Evolutionary conservation across 176 grass and related monocot species (phyloP), one percentile per base, ranked within the genome.

Genomic region (Zea luxurians): DNA sequence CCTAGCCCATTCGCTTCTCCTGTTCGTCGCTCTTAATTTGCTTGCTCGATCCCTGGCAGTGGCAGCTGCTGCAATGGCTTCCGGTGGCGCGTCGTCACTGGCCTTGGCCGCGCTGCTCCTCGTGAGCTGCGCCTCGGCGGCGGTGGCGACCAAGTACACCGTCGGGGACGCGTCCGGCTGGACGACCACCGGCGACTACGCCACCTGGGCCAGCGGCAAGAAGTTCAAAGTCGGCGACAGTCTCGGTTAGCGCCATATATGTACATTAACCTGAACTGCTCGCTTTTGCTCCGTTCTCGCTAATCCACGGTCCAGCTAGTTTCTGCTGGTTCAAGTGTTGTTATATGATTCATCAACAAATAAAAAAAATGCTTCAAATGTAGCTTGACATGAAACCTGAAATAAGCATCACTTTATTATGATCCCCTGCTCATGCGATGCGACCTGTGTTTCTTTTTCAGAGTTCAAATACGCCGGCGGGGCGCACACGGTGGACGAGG

Each of bases 111-210:
- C 57, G 13, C 49, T 97, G 71, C 50, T 92, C n/a, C 68, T 97
- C 20, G 83, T 73, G 70, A 79, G 73, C 83, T 81, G 79, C 75
- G 84, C 54, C 52, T 27, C 85, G 20, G 60, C 44, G 44, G 82
- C 48, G 13, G 77, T 64, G 34, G 90, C 90, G n/a, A 81, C 85
- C 7, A 79, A 76, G 78, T 92, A 93, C 83, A 93, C 87, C 59
- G 88, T 97, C 61, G 93, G 93, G 34, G 93, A 86, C 68, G 16
- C 88, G 44, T 88, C 85, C 38, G 93, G 93, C 52, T 97, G 93
- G 93, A 60, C 85, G 3, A 86, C 83, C 71, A 78, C 88, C 2
- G 45, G 46, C 12, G 93, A 93, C 41, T 97, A 97, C 85, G 66
- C 83, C 70, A 97, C 76, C 55, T 97, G 93, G 93, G 52, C 88